Evolutionary conservation across 2,329 filamentous ascomycete species (phyloP).

Genomic region (Scopulariopsis brevicaulis): DNA sequence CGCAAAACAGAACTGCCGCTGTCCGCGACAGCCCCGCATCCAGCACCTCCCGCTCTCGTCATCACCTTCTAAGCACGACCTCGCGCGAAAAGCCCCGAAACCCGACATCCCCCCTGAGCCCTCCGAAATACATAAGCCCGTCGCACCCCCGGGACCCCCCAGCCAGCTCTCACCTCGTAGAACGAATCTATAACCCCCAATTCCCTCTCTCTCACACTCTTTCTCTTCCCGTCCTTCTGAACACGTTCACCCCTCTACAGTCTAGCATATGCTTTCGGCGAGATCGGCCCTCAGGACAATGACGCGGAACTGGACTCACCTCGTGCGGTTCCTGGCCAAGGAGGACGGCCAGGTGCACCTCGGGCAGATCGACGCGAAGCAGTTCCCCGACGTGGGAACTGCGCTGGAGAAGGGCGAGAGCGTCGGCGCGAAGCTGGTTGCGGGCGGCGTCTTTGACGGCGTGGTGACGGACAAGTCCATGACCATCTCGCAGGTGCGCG

Average conservation of each 20-base stretch:
- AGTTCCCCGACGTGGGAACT: conserved; percentile 21
- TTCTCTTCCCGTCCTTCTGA: neutral
- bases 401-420: conserved; percentile 18
- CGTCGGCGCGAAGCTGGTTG: conserved; percentile 19
- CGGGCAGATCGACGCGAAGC: conserved; percentile 21
- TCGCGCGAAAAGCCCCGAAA: neutral
- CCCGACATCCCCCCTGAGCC: neutral
- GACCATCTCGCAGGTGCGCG: conserved; percentile 13
- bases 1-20: neutral
- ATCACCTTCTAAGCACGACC: neutral
- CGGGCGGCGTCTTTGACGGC: conserved; percentile 21
- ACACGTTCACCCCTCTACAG: neutral
- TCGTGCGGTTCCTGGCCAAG: conserved; percentile 26
- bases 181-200: neutral
- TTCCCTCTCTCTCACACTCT: neutral
- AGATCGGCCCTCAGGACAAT: conserved; percentile 4
- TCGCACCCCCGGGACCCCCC: neutral
- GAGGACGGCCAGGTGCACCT: conserved; percentile 27
- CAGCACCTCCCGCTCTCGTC: neutral
- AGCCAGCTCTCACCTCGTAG: neutral
- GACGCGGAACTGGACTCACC: conserved; percentile 21
- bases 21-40: neutral
- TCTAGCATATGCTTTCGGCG: neutral
- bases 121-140: neutral
- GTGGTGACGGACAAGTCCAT: conserved; percentile 17